Evolutionary conservation across 352 stramenopile species (phyloP).

Genomic region (Phytophthora syringae): DNA sequence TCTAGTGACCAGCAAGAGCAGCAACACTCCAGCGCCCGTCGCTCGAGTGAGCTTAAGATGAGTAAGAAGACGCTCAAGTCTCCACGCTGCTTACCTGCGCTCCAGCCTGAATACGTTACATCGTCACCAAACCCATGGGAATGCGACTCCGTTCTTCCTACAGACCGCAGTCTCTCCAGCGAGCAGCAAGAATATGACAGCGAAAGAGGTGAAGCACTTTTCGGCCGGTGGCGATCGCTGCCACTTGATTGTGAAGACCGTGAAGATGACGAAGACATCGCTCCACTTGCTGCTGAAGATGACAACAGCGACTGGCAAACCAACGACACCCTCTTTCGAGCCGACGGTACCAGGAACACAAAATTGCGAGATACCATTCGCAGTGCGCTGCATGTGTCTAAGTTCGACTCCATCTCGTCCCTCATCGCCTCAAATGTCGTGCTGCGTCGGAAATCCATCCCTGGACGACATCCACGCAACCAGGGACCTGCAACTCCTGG

Average conservation of each 20-base stretch:
- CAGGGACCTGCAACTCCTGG: slow-evolving; percentile 8
- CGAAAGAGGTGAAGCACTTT: slow-evolving; percentile 13
- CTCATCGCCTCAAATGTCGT: slow-evolving; percentile 83
- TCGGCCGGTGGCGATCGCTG: slow-evolving; percentile 21
- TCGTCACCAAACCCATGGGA: slow-evolving; percentile 59
- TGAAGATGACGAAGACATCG: slow-evolving; percentile 18
- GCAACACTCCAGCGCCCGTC: slow-evolving; percentile 6
- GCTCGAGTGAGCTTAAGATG: slow-evolving; percentile 1
- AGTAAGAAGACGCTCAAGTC: slow-evolving; percentile 12
- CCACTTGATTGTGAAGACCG: slow-evolving; percentile 18
- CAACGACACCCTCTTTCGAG: slow-evolving; percentile 85
- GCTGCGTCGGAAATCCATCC: slow-evolving; percentile 57
- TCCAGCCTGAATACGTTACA: slow-evolving; percentile 38
- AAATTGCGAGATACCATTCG: slow-evolving; percentile 87
- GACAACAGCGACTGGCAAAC: slow-evolving; percentile 65
- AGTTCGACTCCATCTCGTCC: slow-evolving; percentile 92
- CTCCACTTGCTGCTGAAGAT: slow-evolving; percentile 23
- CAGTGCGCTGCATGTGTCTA: slow-evolving; percentile 78
- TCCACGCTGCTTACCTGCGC: slow-evolving; percentile 32
- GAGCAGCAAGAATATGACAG: slow-evolving; percentile 40
- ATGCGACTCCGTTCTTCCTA: slow-evolving; percentile 64
- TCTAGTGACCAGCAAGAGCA: slow-evolving; percentile 35
- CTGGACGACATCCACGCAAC: slow-evolving; percentile 20
- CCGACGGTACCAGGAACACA: slow-evolving; percentile 87
- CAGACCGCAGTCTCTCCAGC: slow-evolving; percentile 54